Conservation (phyloP, 805 yeast genomes). For the Metschnikowia picachoensis region DNA sequence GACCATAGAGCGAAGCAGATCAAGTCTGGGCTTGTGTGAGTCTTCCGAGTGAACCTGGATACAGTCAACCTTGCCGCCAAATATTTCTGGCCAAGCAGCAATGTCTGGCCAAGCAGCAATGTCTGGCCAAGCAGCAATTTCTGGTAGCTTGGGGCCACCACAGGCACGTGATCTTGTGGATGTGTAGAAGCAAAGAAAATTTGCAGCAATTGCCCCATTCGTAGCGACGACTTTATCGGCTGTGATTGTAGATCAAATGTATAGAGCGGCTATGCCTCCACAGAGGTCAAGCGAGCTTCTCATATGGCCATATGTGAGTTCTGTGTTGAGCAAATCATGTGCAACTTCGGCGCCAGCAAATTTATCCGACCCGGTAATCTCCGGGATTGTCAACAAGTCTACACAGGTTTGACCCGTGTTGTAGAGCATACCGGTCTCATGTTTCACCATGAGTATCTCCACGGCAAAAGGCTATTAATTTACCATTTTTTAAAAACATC, state of each 20-base stretch:
- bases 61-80: conserved; percentile 32
- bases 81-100: conserved; percentile 43
- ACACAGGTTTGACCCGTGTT: conserved; percentile 55
- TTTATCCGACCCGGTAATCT: conserved; percentile 23
- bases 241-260: conserved; percentile 22
- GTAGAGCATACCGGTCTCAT: conserved; percentile 37
- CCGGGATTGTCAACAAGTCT: conserved; percentile 39
- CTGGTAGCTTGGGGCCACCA: conserved; percentile 48
- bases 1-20: conserved; percentile 26
- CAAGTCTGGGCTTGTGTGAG: conserved; percentile 35
- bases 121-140: too few relatives aligned
- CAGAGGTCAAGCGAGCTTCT: conserved; percentile 42
- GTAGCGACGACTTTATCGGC: conserved; percentile 43
- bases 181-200: conserved; percentile 45
- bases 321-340: conserved; percentile 10
- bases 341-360: conserved; percentile 9
- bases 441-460: conserved; percentile 52
- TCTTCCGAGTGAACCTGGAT: conserved; percentile 32
- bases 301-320: conserved; percentile 45
- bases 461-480: conserved; percentile 44
- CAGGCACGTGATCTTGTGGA: conserved; percentile 45
- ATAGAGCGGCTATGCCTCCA: conserved; percentile 31
- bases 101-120: too few relatives aligned
- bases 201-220: conserved; percentile 56
- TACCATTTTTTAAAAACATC: conserved; percentile 22